Evolutionary conservation across 2,329 filamentous ascomycete genomes (phyloP), one percentile per base, ranked within the genome.

Genomic region (Ceratocystis harringtonii): DNA sequence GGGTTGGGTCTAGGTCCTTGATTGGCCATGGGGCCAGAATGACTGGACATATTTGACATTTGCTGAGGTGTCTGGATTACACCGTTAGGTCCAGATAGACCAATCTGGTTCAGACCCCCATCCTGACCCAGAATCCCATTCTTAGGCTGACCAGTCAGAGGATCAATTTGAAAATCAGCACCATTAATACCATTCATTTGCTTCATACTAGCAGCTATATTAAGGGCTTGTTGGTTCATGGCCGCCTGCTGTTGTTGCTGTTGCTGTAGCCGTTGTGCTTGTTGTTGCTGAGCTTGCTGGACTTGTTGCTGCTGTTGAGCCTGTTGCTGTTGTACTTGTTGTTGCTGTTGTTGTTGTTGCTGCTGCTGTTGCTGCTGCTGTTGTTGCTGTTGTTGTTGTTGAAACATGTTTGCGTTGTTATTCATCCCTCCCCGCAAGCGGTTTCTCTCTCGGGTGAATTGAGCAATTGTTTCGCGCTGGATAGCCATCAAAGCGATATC

Each of bases 181-280:
- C 76, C 77, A 12, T 76, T 77, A 69, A 84, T 77, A n/a, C 76
- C 78, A 22, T 77, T 78, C 15, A 78, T 78, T 68, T 84, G 83
- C 1, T 78, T 58, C 44, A 66, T 66, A 41, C 36, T 41, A 22
- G 48, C 50, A 5, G 50, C 55, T 45, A 66, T 87, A 82, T 69
- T 87, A 44, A 65, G 68, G 19, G 58, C 64, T 48, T 72, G 71
- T 58, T 74, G 74, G 65, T 68, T 71, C 67, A 76, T 70, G 57
- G 73, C 72, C 8, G 75, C 75, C 65, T 76, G 75, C 17, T 73
- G 71, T 17, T 71, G 70, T 63, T 74, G 73, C 67, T 68, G 70
- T 55, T 69, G 70, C 36, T 61, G 61, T 66, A 75, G 73, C 36
- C 75, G 72, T 50, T 50, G 71, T 25, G 70, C 68, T 15, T 66